phyloP scores from a whole-genome alignment of 495 filamentous ascomycete genomes.

The Penicillium steckii region DNA sequence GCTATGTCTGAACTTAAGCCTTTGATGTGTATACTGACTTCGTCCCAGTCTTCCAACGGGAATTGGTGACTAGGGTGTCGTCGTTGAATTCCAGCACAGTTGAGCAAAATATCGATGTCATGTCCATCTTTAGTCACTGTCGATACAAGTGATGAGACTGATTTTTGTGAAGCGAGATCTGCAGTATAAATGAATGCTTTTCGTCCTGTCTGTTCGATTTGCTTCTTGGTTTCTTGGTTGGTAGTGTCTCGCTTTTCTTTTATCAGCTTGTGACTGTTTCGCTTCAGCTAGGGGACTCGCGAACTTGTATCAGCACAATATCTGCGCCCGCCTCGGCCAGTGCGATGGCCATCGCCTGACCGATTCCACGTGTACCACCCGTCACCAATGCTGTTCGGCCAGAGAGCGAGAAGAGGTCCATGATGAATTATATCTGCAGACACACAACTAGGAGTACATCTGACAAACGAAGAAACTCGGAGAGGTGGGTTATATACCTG shows the following conservation, averaged over 20 bases:
- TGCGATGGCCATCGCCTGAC: slow-evolving; percentile 70
- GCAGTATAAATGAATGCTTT: slow-evolving; percentile 66
- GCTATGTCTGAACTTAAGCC: background rate
- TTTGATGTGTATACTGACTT: slow-evolving; percentile 37
- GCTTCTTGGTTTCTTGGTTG: slow-evolving; percentile 52
- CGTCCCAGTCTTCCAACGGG: slow-evolving; percentile 71
- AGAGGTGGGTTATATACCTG: slow-evolving; percentile 3
- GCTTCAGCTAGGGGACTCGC: background rate
- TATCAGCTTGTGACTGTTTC: background rate
- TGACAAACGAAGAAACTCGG: too few relatives aligned
- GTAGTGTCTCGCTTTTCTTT: slow-evolving; percentile 53
- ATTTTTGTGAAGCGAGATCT: slow-evolving; percentile 61
- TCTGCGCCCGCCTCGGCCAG: slow-evolving; percentile 86
- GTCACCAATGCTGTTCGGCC: slow-evolving; percentile 76
- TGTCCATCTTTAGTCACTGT: slow-evolving; percentile 59
- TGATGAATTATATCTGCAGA: background rate
- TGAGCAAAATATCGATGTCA: slow-evolving; percentile 69
- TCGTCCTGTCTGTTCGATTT: slow-evolving; percentile 65
- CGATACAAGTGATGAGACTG: slow-evolving; percentile 59
- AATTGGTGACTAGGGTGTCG: slow-evolving; percentile 70
- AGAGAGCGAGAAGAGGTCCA: slow-evolving; percentile 21
- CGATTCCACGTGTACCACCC: slow-evolving; percentile 79
- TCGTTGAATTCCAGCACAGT: slow-evolving; percentile 82
- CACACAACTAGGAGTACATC: background rate
- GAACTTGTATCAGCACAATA: slow-evolving; percentile 63